Percentiles rank a stretch among this genome's conserved stretches.
These are phyloP conservation scores for Candida awuae DNA, from an alignment of 805 yeast genomes.

Conservation along the genomic window DNA sequence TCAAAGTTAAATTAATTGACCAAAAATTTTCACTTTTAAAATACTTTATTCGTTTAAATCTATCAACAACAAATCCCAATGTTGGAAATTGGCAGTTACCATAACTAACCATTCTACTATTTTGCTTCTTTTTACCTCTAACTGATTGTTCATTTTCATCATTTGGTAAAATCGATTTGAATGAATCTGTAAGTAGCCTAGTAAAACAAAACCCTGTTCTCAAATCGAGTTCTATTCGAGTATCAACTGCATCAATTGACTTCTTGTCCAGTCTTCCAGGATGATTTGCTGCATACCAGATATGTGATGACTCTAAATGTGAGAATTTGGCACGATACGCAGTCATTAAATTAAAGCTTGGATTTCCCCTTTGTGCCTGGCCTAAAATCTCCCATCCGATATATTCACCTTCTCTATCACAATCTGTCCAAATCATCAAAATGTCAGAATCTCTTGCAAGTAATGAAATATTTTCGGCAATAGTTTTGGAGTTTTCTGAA, in stretches of 20 bases:
- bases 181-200: slow-evolving; percentile 56
- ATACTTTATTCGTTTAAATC: slow-evolving; percentile 65
- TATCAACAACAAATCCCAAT: slow-evolving; percentile 88
- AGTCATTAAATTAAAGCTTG: slow-evolving; percentile 36
- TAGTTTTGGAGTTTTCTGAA: slow-evolving; percentile 24
- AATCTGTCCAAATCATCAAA: slow-evolving; percentile 96
- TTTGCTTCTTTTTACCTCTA: slow-evolving; percentile 10
- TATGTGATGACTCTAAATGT: slow-evolving; percentile 72
- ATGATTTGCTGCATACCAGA: slow-evolving; percentile 62
- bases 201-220: slow-evolving; percentile 88
- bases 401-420: slow-evolving; percentile 94
- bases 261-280: slow-evolving; percentile 58
- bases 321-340: slow-evolving; percentile 78
- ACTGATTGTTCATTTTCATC: slow-evolving; percentile 11
- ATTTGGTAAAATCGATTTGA: slow-evolving; percentile 29
- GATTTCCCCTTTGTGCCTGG: slow-evolving; percentile 53
- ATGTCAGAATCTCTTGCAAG: slow-evolving; percentile 55
- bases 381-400: slow-evolving; percentile 78
- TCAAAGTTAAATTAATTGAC: slow-evolving; percentile 51
- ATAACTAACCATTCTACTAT: slow-evolving; percentile 46
- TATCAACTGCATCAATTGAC: slow-evolving; percentile 75
- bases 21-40: slow-evolving; percentile 79
- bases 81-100: slow-evolving; percentile 98
- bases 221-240: slow-evolving; percentile 80
- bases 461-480: slow-evolving; percentile 57